Evolutionary conservation across 129 eudicot genomes (phyloP).

Genomic region (Flaveria brownii): DNA sequence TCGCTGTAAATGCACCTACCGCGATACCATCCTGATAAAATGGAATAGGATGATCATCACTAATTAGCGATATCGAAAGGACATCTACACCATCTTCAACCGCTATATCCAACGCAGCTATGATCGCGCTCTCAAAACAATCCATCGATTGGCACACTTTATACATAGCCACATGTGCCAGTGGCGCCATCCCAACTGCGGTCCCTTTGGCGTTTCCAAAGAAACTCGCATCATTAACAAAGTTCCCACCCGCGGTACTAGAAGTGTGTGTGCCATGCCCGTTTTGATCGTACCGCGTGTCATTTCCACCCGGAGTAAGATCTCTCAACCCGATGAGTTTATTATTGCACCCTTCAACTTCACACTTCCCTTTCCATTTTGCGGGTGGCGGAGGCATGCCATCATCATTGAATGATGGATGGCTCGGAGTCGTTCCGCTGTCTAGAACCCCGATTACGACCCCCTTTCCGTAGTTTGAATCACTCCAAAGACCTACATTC

Average conservation of each 20-base stretch:
- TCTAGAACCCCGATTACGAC: conserved; percentile 66
- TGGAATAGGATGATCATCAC: conserved; percentile 26
- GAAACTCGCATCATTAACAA: conserved; percentile 48
- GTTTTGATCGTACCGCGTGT: conserved; percentile 36
- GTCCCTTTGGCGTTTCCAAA: conserved; percentile 62
- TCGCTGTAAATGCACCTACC: conserved; percentile 53
- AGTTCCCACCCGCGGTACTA: conserved; percentile 58
- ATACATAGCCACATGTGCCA: conserved; percentile 69
- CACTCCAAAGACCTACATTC: conserved; percentile 52
- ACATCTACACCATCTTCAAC: conserved; percentile 70
- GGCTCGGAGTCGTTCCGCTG: conserved; percentile 52
- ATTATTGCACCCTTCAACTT: conserved; percentile 55
- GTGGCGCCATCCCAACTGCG: conserved; percentile 63
- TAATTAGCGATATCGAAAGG: conserved; percentile 57
- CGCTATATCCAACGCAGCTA: conserved; percentile 64
- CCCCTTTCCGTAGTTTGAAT: conserved; percentile 55
- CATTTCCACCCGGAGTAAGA: conserved; percentile 18
- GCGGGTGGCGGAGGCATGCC: conserved; percentile 73
- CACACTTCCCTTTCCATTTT: conserved; percentile 75
- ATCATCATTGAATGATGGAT: conserved; percentile 60
- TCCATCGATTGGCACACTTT: conserved; percentile 42
- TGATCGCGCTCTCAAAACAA: conserved; percentile 42
- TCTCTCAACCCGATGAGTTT: conserved; percentile 59
- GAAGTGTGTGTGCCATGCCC: conserved; percentile 81
- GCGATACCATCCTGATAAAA: conserved; percentile 50